Evolutionary conservation across 768 basidiomycete species (phyloP).

Genomic region (Boletellus ananas): DNA sequence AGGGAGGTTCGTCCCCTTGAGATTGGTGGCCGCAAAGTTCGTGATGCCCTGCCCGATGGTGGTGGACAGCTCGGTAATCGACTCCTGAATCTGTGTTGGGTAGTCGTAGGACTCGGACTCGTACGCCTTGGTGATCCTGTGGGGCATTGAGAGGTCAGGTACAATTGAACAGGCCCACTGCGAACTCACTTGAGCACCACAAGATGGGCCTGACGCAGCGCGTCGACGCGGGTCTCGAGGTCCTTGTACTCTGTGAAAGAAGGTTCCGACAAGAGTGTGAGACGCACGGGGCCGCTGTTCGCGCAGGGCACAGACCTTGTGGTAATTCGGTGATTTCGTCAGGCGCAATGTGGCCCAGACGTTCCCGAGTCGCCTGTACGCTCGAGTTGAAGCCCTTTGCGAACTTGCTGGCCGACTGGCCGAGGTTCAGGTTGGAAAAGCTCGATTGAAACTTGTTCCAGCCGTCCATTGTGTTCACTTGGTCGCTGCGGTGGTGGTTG

Average conservation of each 20-base stretch:
- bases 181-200: constrained; percentile 67
- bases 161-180: background rate
- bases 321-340: constrained; percentile 96
- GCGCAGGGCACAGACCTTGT: constrained; percentile 52
- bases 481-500: constrained; percentile 4
- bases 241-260: constrained; percentile 83
- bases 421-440: constrained; percentile 61
- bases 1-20: constrained; percentile 86
- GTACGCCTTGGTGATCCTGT: constrained; percentile 83
- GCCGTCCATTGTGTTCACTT: constrained; percentile 35
- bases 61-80: constrained; percentile 65
- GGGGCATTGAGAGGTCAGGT: background rate
- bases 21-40: constrained; percentile 81
- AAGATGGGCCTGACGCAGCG: constrained; percentile 74
- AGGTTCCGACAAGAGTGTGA: background rate
- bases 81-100: constrained; percentile 85
- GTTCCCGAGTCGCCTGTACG: constrained; percentile 83
- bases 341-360: constrained; percentile 83
- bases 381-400: constrained; percentile 77
- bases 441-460: constrained; percentile 72
- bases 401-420: constrained; percentile 71
- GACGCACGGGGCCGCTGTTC: background rate
- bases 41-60: constrained; percentile 71
- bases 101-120: constrained; percentile 87
- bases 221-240: constrained; percentile 92